Evolutionary conservation across 805 yeast genomes (phyloP), one percentile per base, ranked within the genome.

Genomic region (Metschnikowia continentalis): DNA sequence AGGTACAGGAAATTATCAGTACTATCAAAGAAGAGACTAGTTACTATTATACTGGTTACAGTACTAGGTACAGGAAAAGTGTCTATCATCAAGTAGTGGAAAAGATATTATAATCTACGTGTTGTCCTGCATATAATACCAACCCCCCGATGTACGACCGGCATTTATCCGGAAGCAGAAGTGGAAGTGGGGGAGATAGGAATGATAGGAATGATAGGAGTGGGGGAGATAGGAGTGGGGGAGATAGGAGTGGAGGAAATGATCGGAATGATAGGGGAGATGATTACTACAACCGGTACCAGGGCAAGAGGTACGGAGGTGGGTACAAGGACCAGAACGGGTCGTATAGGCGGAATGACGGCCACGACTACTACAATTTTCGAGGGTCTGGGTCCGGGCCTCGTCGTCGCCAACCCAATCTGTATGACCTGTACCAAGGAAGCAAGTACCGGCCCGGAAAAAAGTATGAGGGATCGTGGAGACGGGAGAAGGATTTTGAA

Each of bases 401-500:
- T 3, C 40, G 47, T 13, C 47, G 52, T 11, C 55, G 55, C 7
- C 46, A 42, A 19, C 22, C 44, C 15, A 32, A 30, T 14, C 35
- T 37, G 45, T 52, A 54, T 23, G 52, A 53, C 38, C 50, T 42
- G 53, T 50, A 48, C 53, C 56, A 46, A 20, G 58, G 60, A n/a
- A 50, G 53, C 51, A 56, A 54, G 42, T 54, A 52, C 37, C 36
- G 58, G 32, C 54, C 58, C 8, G 30, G 41, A 3, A 32, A 39
- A 35, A 41, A 8, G 33, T 35, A 15, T 19, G 47, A 47, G 4
- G 13, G 17, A 2, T 10, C 46, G 17, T 41, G 37, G 37, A 11
- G 30, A 11, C 11, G 38, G 14, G 48, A 50, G 32, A 45, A 35
- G n/a, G 52, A 52, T 4, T 44, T 45, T 15, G 41, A 20, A 2